These are phyloP conservation scores for Pseudevernia furfuracea DNA, from an alignment of 495 filamentous ascomycete genomes.

Conservation along the genomic window DNA sequence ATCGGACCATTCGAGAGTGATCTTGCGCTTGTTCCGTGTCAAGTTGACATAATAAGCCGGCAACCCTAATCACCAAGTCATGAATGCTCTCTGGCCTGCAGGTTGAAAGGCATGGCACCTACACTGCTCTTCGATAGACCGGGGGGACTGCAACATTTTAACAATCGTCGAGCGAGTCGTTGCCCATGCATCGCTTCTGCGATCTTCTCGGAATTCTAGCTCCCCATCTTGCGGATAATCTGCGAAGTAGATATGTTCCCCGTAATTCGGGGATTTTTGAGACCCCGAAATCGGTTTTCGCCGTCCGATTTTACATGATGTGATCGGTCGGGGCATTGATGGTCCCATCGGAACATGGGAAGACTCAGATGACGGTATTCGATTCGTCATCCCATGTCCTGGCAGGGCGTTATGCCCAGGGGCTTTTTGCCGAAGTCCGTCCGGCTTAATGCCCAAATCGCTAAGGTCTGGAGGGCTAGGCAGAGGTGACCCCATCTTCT, in stretches of 20 bases:
- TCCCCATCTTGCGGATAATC: not conserved
- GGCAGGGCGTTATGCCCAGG: too few relatives aligned
- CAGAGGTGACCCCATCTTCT: too few relatives aligned
- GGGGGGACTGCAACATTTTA: not conserved
- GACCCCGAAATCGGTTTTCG: too few relatives aligned
- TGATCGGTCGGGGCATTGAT: not conserved
- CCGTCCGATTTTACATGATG: not conserved
- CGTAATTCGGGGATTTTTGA: not conserved
- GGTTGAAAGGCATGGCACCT: not conserved
- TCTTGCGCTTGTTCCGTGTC: not conserved
- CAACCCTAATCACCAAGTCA: constrained; percentile 1
- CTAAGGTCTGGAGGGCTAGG: too few relatives aligned
- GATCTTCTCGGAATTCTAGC: not conserved
- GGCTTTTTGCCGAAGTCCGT: too few relatives aligned
- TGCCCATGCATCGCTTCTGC: not conserved
- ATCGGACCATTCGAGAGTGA: not conserved
- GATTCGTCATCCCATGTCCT: too few relatives aligned
- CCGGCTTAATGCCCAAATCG: too few relatives aligned
- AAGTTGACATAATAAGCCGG: not conserved
- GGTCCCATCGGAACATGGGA: not conserved
- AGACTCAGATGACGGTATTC: not conserved
- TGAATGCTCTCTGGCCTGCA: not conserved
- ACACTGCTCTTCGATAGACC: not conserved
- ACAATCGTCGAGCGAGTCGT: not conserved
- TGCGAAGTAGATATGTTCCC: not conserved